Conservation (phyloP, 208 protist species). For the Acanthamoeba polyphaga region DNA sequence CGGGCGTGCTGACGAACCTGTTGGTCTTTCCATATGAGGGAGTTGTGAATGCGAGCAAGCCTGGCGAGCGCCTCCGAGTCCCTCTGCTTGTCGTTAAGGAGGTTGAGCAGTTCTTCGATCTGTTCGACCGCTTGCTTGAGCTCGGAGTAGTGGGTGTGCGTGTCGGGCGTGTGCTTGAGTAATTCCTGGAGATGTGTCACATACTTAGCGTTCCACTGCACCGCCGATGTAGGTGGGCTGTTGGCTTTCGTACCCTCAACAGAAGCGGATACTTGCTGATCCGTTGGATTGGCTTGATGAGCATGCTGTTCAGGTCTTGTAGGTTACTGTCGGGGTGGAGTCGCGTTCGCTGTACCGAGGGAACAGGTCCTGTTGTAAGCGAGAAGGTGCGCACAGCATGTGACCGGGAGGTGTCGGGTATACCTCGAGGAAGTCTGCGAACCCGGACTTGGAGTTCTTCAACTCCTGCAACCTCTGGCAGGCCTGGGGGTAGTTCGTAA, state of each 20-base stretch:
- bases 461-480: slow-evolving; percentile 7
- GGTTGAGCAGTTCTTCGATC: not conserved
- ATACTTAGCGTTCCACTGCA: not conserved
- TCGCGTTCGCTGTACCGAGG: not conserved
- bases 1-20: not conserved
- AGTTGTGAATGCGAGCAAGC: not conserved
- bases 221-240: too few species aligned
- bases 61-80: not conserved
- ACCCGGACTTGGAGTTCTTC: not conserved
- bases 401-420: not conserved
- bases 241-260: not conserved
- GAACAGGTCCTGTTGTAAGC: not conserved
- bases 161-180: slow-evolving; percentile 38
- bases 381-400: not conserved
- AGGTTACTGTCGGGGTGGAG: not conserved
- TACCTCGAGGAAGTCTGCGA: slow-evolving; percentile 14
- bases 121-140: not conserved
- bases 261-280: slow-evolving; percentile 15
- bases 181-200: slow-evolving; percentile 13
- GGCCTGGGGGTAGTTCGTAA: not conserved
- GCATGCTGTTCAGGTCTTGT: not conserved
- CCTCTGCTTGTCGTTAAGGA: slow-evolving; percentile 66
- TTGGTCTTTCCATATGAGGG: not conserved
- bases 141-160: not conserved
- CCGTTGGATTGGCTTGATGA: not conserved